A percentile compares a stretch with the other conserved stretches of the same genome.
Evolutionary conservation across 345 rosid genomes (phyloP).

Genomic region (Boechera retrofracta): DNA sequence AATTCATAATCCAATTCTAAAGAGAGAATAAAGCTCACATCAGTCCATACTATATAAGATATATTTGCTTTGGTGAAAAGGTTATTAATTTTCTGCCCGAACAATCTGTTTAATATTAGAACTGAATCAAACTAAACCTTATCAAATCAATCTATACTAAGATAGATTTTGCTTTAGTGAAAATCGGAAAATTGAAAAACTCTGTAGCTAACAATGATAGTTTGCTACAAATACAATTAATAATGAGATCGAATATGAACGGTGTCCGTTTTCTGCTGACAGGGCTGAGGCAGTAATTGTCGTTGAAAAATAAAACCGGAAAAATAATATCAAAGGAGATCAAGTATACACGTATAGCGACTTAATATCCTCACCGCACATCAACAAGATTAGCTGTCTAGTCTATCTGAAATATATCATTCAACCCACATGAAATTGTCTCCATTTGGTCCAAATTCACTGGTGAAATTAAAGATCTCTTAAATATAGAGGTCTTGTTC

Average conservation of each 20-base stretch:
- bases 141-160: too few species aligned
- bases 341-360: not conserved
- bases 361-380: conserved; percentile 1
- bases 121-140: too few species aligned
- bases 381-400: not conserved
- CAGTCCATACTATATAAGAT: too few species aligned
- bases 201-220: not conserved
- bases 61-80: too few species aligned
- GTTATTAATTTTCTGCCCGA: too few species aligned
- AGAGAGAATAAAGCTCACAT: too few species aligned
- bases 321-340: not conserved
- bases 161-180: too few species aligned
- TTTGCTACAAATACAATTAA: not conserved
- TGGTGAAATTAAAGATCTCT: not conserved
- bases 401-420: not conserved
- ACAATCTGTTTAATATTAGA: too few species aligned
- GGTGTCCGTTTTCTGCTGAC: conserved; percentile 15
- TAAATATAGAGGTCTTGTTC: conserved; percentile 19
- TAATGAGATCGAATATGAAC: not conserved
- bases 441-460: not conserved
- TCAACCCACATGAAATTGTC: conserved; percentile 7
- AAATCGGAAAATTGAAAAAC: too few species aligned
- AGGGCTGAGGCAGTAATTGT: not conserved
- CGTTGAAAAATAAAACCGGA: not conserved
- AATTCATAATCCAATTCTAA: too few species aligned